phyloP scores from a whole-genome alignment of 768 basidiomycete genomes.

The Lactarius deliciosus region DNA sequence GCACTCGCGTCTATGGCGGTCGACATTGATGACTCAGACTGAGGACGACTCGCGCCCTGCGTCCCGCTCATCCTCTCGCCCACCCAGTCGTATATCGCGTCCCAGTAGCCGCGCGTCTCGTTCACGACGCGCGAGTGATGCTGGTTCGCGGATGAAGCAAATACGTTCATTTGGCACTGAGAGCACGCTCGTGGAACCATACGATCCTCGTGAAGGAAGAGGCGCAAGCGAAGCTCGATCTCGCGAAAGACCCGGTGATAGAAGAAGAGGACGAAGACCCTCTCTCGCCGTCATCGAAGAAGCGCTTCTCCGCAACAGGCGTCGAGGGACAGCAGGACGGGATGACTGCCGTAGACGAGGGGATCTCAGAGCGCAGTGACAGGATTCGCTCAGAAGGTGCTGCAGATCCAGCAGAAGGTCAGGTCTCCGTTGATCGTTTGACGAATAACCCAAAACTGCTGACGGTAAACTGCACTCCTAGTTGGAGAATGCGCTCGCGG shows the following conservation, averaged over 20 bases:
- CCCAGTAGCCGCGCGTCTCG: constrained; percentile 58
- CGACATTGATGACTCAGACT: constrained; percentile 74
- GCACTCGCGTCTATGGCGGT: constrained; percentile 85
- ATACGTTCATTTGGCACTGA: constrained; percentile 77
- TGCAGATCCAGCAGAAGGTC: constrained; percentile 91
- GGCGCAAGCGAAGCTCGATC: constrained; percentile 52
- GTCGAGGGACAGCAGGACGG: constrained; percentile 67
- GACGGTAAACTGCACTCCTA: constrained; percentile 35
- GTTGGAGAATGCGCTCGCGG: constrained; percentile 73
- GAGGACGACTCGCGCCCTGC: constrained; percentile 64
- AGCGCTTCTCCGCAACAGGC: constrained; percentile 75
- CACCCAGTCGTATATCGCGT: constrained; percentile 25
- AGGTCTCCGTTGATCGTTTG: constrained; percentile 28
- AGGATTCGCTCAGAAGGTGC: constrained; percentile 86
- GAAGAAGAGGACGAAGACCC: constrained; percentile 43
- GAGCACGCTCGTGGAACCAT: constrained; percentile 73
- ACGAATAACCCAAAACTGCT: not conserved
- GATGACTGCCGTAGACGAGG: constrained; percentile 84
- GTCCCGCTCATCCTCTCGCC: constrained; percentile 22
- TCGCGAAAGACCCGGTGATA: constrained; percentile 53
- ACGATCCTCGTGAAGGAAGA: constrained; percentile 40
- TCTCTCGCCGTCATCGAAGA: constrained; percentile 51
- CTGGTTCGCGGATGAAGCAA: constrained; percentile 46
- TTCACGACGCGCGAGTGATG: constrained; percentile 59
- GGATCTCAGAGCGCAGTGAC: constrained; percentile 81